Evolutionary conservation across 345 rosid genomes (phyloP).

Genomic region (Euphorbia tirucalli): DNA sequence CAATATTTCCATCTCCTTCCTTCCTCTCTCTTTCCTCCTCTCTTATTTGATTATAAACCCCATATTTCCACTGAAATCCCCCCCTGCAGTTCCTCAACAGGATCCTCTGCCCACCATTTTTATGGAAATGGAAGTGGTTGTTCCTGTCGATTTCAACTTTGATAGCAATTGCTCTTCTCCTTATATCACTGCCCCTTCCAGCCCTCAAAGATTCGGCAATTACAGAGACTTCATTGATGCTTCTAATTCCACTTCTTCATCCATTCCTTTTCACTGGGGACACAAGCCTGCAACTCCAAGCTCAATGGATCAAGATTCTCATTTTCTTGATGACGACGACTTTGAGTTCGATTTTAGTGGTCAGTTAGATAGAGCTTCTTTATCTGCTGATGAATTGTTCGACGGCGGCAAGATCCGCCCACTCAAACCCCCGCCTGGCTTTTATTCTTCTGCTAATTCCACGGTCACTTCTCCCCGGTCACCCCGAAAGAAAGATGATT

Average conservation of each 20-base stretch:
- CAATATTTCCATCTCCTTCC: slow-evolving; percentile 10
- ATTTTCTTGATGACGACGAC: slow-evolving; percentile 42
- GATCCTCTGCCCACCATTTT: background rate
- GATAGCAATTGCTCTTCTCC: slow-evolving; percentile 86
- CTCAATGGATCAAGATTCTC: slow-evolving; percentile 12
- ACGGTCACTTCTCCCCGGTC: slow-evolving; percentile 42
- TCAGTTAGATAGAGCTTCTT: slow-evolving; percentile 55
- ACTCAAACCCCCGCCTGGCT: slow-evolving; percentile 44
- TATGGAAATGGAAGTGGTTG: slow-evolving; percentile 53
- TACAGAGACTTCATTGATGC: slow-evolving; percentile 42
- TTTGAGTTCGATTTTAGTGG: slow-evolving; percentile 86
- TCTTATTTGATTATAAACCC: slow-evolving; percentile 14
- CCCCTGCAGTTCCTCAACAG: background rate
- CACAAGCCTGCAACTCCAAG: no score
- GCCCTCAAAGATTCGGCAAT: slow-evolving; percentile 72
- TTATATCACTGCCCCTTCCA: slow-evolving; percentile 95
- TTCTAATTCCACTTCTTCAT: slow-evolving; percentile 29
- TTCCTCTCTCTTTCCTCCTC: background rate
- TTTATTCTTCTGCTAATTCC: slow-evolving; percentile 37
- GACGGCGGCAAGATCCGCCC: slow-evolving; percentile 86
- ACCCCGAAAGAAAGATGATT: slow-evolving; percentile 36
- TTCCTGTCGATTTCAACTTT: slow-evolving; percentile 56
- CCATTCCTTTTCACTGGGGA: slow-evolving; percentile 46
- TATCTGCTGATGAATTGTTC: slow-evolving; percentile 89
- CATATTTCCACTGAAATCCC: background rate